Percentiles rank a stretch among this genome's conserved stretches.
Evolutionary conservation across 2,329 filamentous ascomycete genomes (phyloP).

Genomic region (Xylariaceae sp.): DNA sequence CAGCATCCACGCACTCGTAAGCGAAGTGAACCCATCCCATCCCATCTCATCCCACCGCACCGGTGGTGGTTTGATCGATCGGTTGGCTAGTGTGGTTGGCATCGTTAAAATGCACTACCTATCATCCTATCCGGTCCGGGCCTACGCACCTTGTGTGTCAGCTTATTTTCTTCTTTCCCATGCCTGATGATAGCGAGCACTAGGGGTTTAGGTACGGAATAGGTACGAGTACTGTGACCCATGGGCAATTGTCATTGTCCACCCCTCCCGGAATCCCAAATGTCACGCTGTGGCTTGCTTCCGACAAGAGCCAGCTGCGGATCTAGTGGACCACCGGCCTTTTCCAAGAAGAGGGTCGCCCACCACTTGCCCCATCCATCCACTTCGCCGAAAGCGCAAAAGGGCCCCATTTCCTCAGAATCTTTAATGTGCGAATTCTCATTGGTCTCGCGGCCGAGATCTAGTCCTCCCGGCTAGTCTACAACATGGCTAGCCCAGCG

Average conservation of each 20-base stretch:
- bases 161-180: conserved; percentile 4
- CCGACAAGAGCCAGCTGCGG: conserved; percentile 5
- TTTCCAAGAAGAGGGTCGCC: conserved; percentile 2
- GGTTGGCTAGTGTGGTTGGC: neutral
- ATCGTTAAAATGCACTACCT: conserved; percentile 9
- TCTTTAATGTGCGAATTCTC: neutral
- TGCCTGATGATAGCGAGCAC: conserved; percentile 4
- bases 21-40: conserved; percentile 5
- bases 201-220: neutral
- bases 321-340: conserved; percentile 10
- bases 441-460: conserved; percentile 10
- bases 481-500: conserved; percentile 6
- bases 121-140: neutral
- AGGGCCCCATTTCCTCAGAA: neutral
- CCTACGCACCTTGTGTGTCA: neutral
- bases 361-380: conserved; percentile 1
- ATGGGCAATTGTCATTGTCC: conserved; percentile 15
- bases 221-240: neutral
- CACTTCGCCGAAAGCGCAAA: conserved; percentile 4
- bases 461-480: neutral
- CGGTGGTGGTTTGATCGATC: conserved; percentile 7
- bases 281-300: conserved; percentile 23
- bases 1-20: conserved; percentile 11
- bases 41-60: conserved; percentile 5
- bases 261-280: conserved; percentile 15